Conservation (phyloP, 2,329 filamentous ascomycete species). For the Sclerotinia nivalis region DNA sequence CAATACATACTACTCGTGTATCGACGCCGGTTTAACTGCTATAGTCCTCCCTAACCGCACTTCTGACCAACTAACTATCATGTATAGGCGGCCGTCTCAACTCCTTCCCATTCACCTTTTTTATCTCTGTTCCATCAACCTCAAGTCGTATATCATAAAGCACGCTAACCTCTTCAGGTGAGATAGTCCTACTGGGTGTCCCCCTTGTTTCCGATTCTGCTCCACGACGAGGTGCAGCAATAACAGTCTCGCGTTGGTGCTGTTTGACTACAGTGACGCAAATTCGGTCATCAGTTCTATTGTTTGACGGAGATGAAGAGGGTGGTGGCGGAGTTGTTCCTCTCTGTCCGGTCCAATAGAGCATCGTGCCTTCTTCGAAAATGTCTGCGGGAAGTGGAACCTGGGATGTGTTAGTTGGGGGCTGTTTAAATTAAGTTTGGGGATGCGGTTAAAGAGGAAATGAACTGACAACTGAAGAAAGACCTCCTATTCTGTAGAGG, state of each 20-base stretch:
- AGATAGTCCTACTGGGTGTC: not conserved
- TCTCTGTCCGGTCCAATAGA: not conserved
- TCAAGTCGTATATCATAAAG: not conserved
- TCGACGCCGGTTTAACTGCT: not conserved
- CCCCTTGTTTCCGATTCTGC: not conserved
- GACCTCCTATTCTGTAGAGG: no score
- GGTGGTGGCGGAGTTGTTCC: not conserved
- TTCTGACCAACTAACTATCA: not conserved
- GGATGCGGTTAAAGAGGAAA: not conserved
- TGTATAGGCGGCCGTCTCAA: not conserved
- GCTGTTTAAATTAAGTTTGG: not conserved
- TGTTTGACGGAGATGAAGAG: not conserved
- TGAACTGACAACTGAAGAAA: not conserved
- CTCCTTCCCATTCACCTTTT: constrained; percentile 3
- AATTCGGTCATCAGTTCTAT: not conserved
- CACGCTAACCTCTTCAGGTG: not conserved
- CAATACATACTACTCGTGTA: not conserved
- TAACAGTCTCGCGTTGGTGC: not conserved
- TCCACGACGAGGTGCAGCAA: not conserved
- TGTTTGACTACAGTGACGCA: not conserved
- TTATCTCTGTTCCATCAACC: not conserved
- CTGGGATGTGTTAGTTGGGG: not conserved
- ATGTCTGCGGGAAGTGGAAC: not conserved
- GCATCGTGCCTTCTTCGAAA: not conserved
- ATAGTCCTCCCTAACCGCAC: no score